Evolutionary conservation across 2,329 filamentous ascomycete species (phyloP).

Genomic region (Septoria linicola): DNA sequence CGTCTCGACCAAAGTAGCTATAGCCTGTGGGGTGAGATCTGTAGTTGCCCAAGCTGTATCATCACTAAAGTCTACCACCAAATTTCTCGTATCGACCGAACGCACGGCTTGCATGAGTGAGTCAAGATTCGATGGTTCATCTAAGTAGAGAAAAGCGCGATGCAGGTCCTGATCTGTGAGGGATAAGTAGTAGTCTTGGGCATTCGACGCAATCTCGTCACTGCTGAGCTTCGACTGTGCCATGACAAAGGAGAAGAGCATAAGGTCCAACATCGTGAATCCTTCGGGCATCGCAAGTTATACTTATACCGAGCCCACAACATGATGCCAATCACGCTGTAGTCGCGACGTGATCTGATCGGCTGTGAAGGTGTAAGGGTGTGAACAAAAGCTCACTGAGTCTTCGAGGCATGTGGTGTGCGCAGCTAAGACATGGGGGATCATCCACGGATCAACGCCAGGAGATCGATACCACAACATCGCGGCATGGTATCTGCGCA

Average conservation of each 20-base stretch:
- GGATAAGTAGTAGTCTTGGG: constrained; percentile 24
- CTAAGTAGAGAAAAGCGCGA: constrained; percentile 54
- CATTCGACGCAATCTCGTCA: constrained; percentile 9
- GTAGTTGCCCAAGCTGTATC: constrained; percentile 57
- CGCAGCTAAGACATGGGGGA: not conserved
- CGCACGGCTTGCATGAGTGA: constrained; percentile 45
- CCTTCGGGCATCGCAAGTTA: too few species aligned
- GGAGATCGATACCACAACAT: too few species aligned
- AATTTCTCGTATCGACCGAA: constrained; percentile 52
- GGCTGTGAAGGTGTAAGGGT: not conserved
- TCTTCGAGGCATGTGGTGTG: constrained; percentile 4
- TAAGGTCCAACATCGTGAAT: not conserved
- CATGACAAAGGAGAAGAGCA: constrained; percentile 10
- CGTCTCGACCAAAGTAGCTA: constrained; percentile 42
- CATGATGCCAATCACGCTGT: not conserved
- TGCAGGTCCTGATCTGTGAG: constrained; percentile 22
- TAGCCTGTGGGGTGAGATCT: constrained; percentile 49
- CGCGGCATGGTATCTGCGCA: not conserved
- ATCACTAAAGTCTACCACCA: constrained; percentile 64
- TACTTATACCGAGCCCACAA: too few species aligned
- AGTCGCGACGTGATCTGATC: not conserved
- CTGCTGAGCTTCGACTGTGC: constrained; percentile 8
- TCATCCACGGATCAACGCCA: not conserved
- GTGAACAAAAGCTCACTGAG: not conserved
- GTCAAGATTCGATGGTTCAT: constrained; percentile 50